Conservation (phyloP, 2,329 filamentous ascomycete species). For the Calonectria honghensis region DNA sequence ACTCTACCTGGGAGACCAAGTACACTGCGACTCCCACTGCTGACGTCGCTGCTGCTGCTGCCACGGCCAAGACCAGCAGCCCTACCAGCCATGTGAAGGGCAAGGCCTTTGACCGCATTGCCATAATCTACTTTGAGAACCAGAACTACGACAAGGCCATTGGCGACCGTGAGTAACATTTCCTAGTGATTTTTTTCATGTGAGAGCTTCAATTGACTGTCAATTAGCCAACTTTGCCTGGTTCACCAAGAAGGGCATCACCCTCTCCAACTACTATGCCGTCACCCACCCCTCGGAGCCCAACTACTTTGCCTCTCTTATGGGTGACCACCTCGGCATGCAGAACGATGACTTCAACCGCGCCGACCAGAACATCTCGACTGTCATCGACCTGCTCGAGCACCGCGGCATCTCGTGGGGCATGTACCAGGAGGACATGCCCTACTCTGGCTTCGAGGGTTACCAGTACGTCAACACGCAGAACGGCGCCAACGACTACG, state of each 20-base stretch:
- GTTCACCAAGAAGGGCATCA: conserved; percentile 57
- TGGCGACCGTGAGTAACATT: conserved; percentile 73
- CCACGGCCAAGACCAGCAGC: conserved; percentile 76
- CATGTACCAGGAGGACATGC: conserved; percentile 86
- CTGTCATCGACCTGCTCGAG: conserved; percentile 81
- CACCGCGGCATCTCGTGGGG: conserved; percentile 79
- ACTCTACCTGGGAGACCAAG: conserved; percentile 59
- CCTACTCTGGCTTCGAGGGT: conserved; percentile 84
- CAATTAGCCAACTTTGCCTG: conserved; percentile 52
- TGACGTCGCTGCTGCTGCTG: conserved; percentile 73
- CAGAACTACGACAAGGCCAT: conserved; percentile 80
- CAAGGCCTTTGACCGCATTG: conserved; percentile 82
- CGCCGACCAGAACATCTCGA: conserved; percentile 77
- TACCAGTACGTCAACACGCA: conserved; percentile 77
- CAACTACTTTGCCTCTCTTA: conserved; percentile 79
- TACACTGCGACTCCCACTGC: conserved; percentile 72
- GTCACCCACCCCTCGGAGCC: conserved; percentile 80
- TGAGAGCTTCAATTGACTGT: background rate
- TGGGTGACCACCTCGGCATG: conserved; percentile 79
- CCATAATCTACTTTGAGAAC: conserved; percentile 87
- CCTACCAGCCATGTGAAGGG: conserved; percentile 80
- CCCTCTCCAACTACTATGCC: conserved; percentile 64
- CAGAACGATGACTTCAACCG: conserved; percentile 74
- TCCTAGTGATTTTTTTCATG: too few species aligned
- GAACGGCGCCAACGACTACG: conserved; percentile 83